Evolutionary conservation across 208 protist genomes (phyloP), one percentile per base, ranked within the genome.

Genomic region (Wallacemonas sp.): DNA sequence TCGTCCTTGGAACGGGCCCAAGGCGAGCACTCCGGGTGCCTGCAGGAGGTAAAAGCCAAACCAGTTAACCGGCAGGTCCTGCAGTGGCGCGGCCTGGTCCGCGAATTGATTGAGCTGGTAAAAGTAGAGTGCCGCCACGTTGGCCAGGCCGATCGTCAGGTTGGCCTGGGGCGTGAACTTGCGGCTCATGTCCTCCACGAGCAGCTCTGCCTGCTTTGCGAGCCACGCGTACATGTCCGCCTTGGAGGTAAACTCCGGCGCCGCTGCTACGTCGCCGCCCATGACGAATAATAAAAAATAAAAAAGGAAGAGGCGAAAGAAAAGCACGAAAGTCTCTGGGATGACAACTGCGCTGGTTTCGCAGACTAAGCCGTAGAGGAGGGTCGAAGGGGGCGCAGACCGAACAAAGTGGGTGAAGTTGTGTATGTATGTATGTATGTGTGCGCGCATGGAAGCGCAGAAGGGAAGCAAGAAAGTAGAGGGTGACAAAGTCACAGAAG

Each of bases 1-100:
- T 0, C 91, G 87, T 26, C 94, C 96, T 62, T 98, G 93, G 72
- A 98, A 98, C 8, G 96, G 96, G 0, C 96, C 96, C 2, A 98
- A 76, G n/a, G 79, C 87, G 6, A 98, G 86, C 29, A 87, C 44
- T 10, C 79, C 73, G 1, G 76, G 75, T 1, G 66, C 79, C 53
- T 92, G 73, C 21, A 95, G 54, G 15, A 97, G 78, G 58, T 98
- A 98, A 71, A 98, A 98, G 48, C 95, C 95, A 46, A 95, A 85
- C 95, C 93, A 97, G 68, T 97, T 96, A 21, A 95, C 72, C 27
- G 71, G 79, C 42, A 80, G 54, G 1, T 73, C n/a, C 53, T 86
- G 75, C 46, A 93, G 73, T 46, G 64, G 61, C 1, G 87, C 87
- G 8, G 36, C 52, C 29, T 76, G 53, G 61, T 83, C 71, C 32